Evolutionary conservation across 1,284 basidiomycete species (phyloP).

Genomic region (Meira nashicola): DNA sequence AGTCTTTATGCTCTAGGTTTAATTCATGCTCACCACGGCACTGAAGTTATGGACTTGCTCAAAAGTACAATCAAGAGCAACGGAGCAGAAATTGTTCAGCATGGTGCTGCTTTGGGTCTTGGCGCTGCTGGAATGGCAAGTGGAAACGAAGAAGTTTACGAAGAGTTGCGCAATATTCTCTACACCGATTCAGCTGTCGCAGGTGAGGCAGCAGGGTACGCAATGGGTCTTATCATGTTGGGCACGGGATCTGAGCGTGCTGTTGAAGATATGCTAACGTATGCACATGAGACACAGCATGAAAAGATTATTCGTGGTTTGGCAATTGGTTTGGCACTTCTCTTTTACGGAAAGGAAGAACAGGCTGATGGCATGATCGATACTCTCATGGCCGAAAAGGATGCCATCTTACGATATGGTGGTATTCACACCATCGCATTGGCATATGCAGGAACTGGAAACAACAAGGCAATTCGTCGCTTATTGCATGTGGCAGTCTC

Average conservation of each 20-base stretch:
- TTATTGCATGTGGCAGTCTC: constrained; percentile 51
- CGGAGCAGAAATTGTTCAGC: constrained; percentile 50
- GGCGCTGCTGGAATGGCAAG: constrained; percentile 53
- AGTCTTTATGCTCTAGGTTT: constrained; percentile 50
- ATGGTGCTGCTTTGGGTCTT: constrained; percentile 51
- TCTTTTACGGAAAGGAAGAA: constrained; percentile 51
- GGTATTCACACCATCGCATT: constrained; percentile 51
- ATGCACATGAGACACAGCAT: constrained; percentile 53
- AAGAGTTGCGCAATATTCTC: constrained; percentile 49
- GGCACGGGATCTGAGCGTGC: constrained; percentile 48
- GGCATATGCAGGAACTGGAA: constrained; percentile 52
- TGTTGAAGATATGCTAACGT: constrained; percentile 53
- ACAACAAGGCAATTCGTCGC: constrained; percentile 50
- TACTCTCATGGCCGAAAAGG: constrained; percentile 47
- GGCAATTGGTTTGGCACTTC: constrained; percentile 50
- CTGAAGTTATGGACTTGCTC: constrained; percentile 48
- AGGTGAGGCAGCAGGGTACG: constrained; percentile 51
- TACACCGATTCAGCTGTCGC: constrained; percentile 51
- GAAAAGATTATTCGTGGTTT: constrained; percentile 53
- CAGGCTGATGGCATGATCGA: constrained; percentile 49
- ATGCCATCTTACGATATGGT: constrained; percentile 51
- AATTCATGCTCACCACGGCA: constrained; percentile 52
- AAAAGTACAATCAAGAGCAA: constrained; percentile 50
- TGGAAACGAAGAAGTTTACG: constrained; percentile 51
- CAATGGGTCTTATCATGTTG: constrained; percentile 52